phyloP scores from a whole-genome alignment of 2,329 filamentous ascomycete species.

The Aspergillus costaricaensis region DNA sequence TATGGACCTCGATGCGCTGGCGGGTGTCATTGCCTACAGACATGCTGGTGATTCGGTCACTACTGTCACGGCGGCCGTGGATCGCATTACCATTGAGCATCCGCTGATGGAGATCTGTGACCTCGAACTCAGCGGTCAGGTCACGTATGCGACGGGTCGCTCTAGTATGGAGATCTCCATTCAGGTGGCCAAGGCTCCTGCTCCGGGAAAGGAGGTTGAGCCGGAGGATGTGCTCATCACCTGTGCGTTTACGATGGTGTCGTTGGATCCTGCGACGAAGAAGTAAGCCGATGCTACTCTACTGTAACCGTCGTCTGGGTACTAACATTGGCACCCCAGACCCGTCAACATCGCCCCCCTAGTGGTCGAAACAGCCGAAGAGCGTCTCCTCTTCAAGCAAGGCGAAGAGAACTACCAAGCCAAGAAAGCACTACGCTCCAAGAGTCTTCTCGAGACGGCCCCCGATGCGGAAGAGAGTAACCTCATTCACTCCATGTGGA shows the following conservation, averaged over 20 bases:
- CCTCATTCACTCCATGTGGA: slow-evolving; percentile 73
- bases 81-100: slow-evolving; percentile 67
- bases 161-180: slow-evolving; percentile 74
- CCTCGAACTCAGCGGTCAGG: slow-evolving; percentile 69
- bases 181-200: slow-evolving; percentile 68
- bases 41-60: slow-evolving; percentile 66
- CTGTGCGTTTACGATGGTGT: slow-evolving; percentile 79
- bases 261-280: slow-evolving; percentile 67
- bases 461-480: slow-evolving; percentile 72
- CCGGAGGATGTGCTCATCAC: slow-evolving; percentile 67
- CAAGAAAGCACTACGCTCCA: slow-evolving; percentile 64
- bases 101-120: slow-evolving; percentile 77
- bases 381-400: slow-evolving; percentile 62
- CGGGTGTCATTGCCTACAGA: slow-evolving; percentile 74
- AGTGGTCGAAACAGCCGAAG: slow-evolving; percentile 63
- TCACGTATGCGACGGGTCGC: slow-evolving; percentile 71
- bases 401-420: slow-evolving; percentile 68
- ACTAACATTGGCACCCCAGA: slow-evolving; percentile 33
- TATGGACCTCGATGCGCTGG: slow-evolving; percentile 78
- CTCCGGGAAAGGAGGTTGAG: slow-evolving; percentile 56
- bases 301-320: not conserved
- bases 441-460: slow-evolving; percentile 64
- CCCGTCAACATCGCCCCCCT: slow-evolving; percentile 64
- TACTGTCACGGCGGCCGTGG: slow-evolving; percentile 65
- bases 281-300: slow-evolving; percentile 44